Evolutionary conservation across 148 eudicot species (phyloP).

Genomic region (Drosera capensis): DNA sequence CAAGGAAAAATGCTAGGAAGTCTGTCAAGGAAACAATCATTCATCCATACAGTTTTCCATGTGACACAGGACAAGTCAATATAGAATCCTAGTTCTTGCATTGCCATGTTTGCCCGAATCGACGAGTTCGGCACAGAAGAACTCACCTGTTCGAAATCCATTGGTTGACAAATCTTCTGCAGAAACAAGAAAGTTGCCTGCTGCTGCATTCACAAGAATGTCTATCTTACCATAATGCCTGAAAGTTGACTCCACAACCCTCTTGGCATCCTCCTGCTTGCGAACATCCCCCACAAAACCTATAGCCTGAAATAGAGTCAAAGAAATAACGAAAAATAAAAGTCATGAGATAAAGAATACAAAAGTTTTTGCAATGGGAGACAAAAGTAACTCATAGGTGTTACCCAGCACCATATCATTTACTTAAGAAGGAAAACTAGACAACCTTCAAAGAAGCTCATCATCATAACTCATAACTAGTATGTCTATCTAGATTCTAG

Average conservation of each 20-base stretch:
- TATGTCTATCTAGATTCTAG: no score
- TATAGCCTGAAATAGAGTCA: slow-evolving; percentile 35
- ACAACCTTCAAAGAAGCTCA: no score
- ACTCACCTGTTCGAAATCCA: slow-evolving; percentile 82
- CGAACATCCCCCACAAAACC: slow-evolving; percentile 96
- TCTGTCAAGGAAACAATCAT: no score
- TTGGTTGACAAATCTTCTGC: slow-evolving; percentile 91
- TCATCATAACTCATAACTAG: neutral
- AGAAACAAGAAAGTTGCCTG: slow-evolving; percentile 83
- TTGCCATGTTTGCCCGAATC: neutral
- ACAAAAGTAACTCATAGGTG: neutral
- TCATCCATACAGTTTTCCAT: no score
- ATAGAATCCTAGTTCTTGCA: no score
- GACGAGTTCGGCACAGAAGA: neutral
- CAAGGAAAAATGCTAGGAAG: no score
- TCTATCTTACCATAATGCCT: slow-evolving; percentile 71
- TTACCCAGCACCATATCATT: neutral
- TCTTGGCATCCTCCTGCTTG: slow-evolving; percentile 64
- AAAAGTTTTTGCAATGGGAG: neutral
- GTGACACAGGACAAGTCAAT: no score
- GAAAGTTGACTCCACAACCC: slow-evolving; percentile 71
- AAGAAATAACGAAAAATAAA: neutral
- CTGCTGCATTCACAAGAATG: slow-evolving; percentile 98
- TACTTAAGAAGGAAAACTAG: no score
- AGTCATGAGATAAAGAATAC: no score